Evolutionary conservation across 2,329 filamentous ascomycete species (phyloP).

Genomic region (Hymenoscyphus occultus): DNA sequence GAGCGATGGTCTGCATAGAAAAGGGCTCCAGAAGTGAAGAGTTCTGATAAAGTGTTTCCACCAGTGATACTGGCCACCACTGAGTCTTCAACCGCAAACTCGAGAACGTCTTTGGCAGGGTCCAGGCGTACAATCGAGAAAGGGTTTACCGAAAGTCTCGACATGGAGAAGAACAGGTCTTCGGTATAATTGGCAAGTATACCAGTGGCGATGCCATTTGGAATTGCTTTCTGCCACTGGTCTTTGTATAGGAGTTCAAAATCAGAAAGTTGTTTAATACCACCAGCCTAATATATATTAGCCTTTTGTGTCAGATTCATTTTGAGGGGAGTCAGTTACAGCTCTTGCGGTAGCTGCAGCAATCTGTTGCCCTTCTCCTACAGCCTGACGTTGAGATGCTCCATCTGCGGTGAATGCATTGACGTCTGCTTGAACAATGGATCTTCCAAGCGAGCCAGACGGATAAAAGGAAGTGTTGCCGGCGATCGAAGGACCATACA

Average conservation of each 20-base stretch:
- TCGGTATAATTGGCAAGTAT: slow-evolving; percentile 45
- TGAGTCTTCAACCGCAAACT: slow-evolving; percentile 39
- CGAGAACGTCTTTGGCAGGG: slow-evolving; percentile 34
- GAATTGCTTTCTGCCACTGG: slow-evolving; percentile 41
- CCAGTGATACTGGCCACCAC: slow-evolving; percentile 36
- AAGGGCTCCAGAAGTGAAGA: slow-evolving; percentile 40
- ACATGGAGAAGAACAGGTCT: slow-evolving; percentile 48
- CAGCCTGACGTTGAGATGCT: background rate
- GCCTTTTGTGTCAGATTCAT: background rate
- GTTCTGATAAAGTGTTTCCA: slow-evolving; percentile 30
- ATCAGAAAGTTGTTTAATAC: slow-evolving; percentile 38
- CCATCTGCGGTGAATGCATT: background rate
- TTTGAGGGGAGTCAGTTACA: slow-evolving; percentile 5
- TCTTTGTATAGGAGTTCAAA: slow-evolving; percentile 43
- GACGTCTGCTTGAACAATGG: slow-evolving; percentile 8
- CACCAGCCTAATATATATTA: slow-evolving; percentile 28
- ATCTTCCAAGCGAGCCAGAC: slow-evolving; percentile 12
- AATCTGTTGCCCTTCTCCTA: background rate
- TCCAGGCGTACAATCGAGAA: slow-evolving; percentile 40
- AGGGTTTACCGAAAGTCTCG: slow-evolving; percentile 44
- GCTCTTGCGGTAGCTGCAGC: slow-evolving; percentile 3
- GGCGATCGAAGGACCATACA: slow-evolving; percentile 10
- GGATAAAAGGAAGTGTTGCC: slow-evolving; percentile 16
- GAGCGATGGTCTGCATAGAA: slow-evolving; percentile 44
- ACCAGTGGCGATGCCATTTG: slow-evolving; percentile 38